Evolutionary conservation across 2,329 filamentous ascomycete species (phyloP).

Genomic region (Venturia effusa): DNA sequence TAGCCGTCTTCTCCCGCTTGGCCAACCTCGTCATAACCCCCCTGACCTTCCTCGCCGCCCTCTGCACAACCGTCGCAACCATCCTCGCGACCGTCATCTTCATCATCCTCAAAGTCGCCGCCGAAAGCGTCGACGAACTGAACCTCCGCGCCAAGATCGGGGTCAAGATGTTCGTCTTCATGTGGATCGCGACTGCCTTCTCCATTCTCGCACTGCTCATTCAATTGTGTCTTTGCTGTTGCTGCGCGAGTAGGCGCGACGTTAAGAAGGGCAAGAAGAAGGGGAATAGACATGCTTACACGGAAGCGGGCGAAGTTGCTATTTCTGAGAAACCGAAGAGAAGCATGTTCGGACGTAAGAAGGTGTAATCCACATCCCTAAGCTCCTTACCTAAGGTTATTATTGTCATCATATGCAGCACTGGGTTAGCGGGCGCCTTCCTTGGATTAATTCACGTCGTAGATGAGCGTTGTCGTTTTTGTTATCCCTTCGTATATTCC

Average conservation of each 20-base stretch:
- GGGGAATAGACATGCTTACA: slow-evolving; percentile 23
- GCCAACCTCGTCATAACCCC: slow-evolving; percentile 56
- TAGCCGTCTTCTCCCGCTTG: slow-evolving; percentile 42
- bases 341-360: slow-evolving; percentile 1
- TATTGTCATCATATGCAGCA: neutral
- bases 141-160: slow-evolving; percentile 68
- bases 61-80: slow-evolving; percentile 59
- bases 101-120: slow-evolving; percentile 66
- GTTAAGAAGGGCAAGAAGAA: slow-evolving; percentile 37
- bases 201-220: slow-evolving; percentile 55
- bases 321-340: neutral
- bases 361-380: neutral
- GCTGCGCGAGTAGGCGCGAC: slow-evolving; percentile 50
- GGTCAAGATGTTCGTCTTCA: slow-evolving; percentile 67
- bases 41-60: slow-evolving; percentile 54
- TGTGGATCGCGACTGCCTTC: slow-evolving; percentile 70
- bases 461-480: neutral
- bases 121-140: slow-evolving; percentile 57
- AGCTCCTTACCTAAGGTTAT: too few species aligned
- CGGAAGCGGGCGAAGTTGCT: neutral
- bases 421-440: neutral
- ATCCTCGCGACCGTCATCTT: slow-evolving; percentile 65
- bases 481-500: neutral
- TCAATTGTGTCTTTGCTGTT: slow-evolving; percentile 69
- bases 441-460: neutral